Percentiles rank a stretch among this genome's conserved stretches.
Evolutionary conservation across 495 filamentous ascomycete species (phyloP).

Genomic region (Letharia columbiana): DNA sequence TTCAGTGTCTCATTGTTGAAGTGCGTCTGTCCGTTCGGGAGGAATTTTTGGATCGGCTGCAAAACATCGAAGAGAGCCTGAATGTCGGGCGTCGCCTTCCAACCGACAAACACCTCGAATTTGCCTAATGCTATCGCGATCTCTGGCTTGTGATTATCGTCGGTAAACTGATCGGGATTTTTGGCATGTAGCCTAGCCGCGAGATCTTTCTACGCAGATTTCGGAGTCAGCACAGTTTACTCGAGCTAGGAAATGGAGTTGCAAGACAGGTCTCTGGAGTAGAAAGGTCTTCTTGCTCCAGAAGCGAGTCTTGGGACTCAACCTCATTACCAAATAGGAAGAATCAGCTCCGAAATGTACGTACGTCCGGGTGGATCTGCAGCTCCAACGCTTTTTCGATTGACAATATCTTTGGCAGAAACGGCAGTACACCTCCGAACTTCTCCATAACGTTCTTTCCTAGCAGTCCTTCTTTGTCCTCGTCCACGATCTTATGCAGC

Average conservation of each 20-base stretch:
- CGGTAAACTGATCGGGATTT: slow-evolving; percentile 57
- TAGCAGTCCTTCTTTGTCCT: slow-evolving; percentile 53
- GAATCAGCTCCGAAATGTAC: too few relatives aligned
- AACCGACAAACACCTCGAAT: slow-evolving; percentile 74
- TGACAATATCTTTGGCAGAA: slow-evolving; percentile 71
- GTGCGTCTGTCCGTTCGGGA: slow-evolving; percentile 34
- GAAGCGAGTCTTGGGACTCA: too few relatives aligned
- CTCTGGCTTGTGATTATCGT: slow-evolving; percentile 76
- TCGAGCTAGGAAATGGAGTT: too few relatives aligned
- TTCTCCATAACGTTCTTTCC: slow-evolving; percentile 54
- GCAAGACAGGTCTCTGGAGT: too few relatives aligned
- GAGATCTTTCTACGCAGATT: slow-evolving; percentile 39
- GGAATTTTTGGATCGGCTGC: slow-evolving; percentile 44
- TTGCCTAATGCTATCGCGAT: slow-evolving; percentile 68
- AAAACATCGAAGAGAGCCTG: slow-evolving; percentile 48
- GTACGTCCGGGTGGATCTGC: slow-evolving; percentile 63
- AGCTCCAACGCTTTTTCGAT: slow-evolving; percentile 71
- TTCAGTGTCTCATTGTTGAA: slow-evolving; percentile 58
- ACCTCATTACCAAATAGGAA: too few relatives aligned
- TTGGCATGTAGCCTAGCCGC: slow-evolving; percentile 52
- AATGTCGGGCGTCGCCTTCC: slow-evolving; percentile 58
- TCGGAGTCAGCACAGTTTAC: too few relatives aligned
- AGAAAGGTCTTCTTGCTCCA: too few relatives aligned
- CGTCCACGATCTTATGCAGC: slow-evolving; percentile 56
- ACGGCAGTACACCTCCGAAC: slow-evolving; percentile 60